Base-by-base conservation (phyloP, 352 stramenopile species). In the Phytopythium sindhum region DNA sequence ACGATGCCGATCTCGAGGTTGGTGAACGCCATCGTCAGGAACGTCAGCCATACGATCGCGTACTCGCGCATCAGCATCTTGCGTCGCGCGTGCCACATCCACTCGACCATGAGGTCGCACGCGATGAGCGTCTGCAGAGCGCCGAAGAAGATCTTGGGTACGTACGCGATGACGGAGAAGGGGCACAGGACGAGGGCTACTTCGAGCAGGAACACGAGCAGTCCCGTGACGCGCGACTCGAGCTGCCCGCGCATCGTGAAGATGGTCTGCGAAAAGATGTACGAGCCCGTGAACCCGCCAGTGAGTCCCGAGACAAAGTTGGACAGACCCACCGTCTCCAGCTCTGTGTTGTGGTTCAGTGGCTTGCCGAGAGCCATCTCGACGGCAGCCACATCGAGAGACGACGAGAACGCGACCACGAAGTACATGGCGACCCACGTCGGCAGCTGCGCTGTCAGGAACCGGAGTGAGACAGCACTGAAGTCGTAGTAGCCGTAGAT, bases 211-310 rank as follows among this genome's bases (percentile, higher is more conserved):
- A 90, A 88, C 33, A 96, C 87, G 41, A 96, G 73, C 50, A 91
- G 64, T 35, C 88, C 88, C 10, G 81, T 86, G 55, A 88, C 60
- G 24, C 88, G 85, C 26, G 73, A 90, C 37, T 95, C 75, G 45
- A 95, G 75, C 26, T 89, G 84, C 33, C 84, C 81, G 23, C 86
- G 86, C 67, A 95, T 73, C 42, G 88, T 93, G 69, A 96, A 95
- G 59, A 96, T 95, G 42, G 96, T 99, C 81, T 99, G 97, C 28
- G 89, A 98, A 74, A 99, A 99, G 68, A 99, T 99, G 75, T 99
- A 99, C 28, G 86, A 98, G 8, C 98, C 98, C 7, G 97, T 99
- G 71, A 99, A 99, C 44, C 98, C 98, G 23, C 97, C 97, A 0
- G 88, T 91, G 41, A 99, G 55, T 7, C 98, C 98, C 29, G 90